Base-by-base conservation (phyloP, 192 early-diverging fungal species). In the Coemansia sp. region DNA sequence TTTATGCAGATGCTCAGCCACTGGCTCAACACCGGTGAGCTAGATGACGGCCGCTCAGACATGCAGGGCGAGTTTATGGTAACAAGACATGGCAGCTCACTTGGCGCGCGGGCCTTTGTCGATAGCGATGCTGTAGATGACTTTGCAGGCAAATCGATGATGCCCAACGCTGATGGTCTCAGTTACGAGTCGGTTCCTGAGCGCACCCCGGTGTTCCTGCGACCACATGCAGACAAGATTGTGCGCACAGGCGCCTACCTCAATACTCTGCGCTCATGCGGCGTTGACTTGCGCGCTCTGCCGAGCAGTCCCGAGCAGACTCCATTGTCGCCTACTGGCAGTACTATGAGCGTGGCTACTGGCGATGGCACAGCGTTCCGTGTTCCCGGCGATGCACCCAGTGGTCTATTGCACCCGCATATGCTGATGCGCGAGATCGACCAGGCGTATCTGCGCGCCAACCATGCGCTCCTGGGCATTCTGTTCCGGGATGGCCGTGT, bases 221-320 rank as follows among this genome's bases (percentile, higher is more conserved):
- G 82, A 5, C 82, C 85, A 5, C 79, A 85, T 15, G 79, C 85
- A 18, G 78, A 79, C 4, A 92, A 93, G 64, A 87, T 97, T 40
- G 60, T 99, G 50, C 67, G 86, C 15, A 88, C 94, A 0, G 97
- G 97, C 30, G 94, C 94, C 64, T 97, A 99, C 59, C 65, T 97
- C 36, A 97, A 99, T 63, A 92, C 96, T 2, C 77, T 97, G 19
- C 75, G 89, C 1, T 92, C 91, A 47, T 95, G 89, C 60, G 67
- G 67, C 23, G 62, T 69, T 17, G 63, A 77, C 14, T 45, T 77
- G 38, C 58, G 60, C 49, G 35, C 62, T 5, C 39, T 75, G 8
- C 58, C 51, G 22, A 14, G 15, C 24, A 37, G 28, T 7, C 19
- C 53, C 13, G n/a, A n/a, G n/a, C n/a, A n/a, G n/a, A n/a, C n/a